Base-by-base conservation (phyloP, 495 filamentous ascomycete genomes). In the Neurospora sp. region DNA sequence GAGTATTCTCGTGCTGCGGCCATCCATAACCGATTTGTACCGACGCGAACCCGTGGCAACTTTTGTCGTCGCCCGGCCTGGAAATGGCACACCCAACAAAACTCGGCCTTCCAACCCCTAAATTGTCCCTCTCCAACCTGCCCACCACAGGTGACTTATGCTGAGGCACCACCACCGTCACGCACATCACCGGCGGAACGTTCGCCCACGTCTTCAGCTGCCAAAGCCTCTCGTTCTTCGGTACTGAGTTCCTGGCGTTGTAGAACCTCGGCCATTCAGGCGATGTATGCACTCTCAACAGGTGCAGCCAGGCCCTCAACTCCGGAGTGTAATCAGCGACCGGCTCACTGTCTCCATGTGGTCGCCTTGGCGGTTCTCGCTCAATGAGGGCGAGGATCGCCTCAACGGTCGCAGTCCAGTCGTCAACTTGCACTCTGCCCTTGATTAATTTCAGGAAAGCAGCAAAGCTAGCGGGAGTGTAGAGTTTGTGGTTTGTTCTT, bases 11-110 rank as follows among this genome's bases (percentile, higher is more conserved):
- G 65, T 72, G 20, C 10, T 59, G 20, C 47, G 47, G 47, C 47
- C 47, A 27, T 3, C 82, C 82, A 71, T 84, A 84, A n/a, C 70
- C 74, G 27, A 82, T 45, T 44, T 84, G 80, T 7, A 83, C 75
- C 7, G 69, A 31, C 4, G 78, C 59, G 61, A 80, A 82, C 53
- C 61, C 44, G 47, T 79, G 12, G 27, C 27, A 35, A 9, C 53
- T 65, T 18, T 65, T 61, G 20, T 18, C 6, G 22, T 18, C 14
- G 27, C 27, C 53, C 14, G 27, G 53, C 53, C 0, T 35, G 27
- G 22, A 65, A 31, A 65, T 77, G 12, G 74, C 45, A 75, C 77
- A 81, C 41, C 40, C 45, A 12, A 37, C 22, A 27, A 44, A 44
- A 27, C 68, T 71, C 27, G 75, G 77, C 47, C 72, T 68, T 27